Base-by-base conservation (phyloP, 1,139 yeast species). In the Arxiozyma bovina region DNA sequence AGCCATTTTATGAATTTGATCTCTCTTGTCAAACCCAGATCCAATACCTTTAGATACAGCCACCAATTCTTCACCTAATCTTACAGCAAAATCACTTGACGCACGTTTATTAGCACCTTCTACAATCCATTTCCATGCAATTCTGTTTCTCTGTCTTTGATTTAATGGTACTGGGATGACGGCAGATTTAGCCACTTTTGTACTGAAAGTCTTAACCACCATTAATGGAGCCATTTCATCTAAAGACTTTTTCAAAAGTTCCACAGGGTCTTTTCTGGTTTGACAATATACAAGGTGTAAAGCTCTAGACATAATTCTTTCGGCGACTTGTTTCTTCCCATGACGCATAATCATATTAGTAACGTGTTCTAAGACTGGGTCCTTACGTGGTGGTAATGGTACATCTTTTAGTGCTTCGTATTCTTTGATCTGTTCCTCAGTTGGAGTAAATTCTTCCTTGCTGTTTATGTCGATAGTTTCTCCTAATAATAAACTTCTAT, bases 311-410 rank as follows among this genome's bases (percentile, higher is more conserved):
- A 94, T 77, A 53, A 79, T 76, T 63, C 79, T 85, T 67, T 85
- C 86, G 1, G 99, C 97, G 53, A 78, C 75, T 53, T 89, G 81
- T 70, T 91, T 93, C 70, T 85, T 83, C 51, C 99, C 99, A 66
- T 88, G 84, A 67, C 89, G 82, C 99, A 94, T 94, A 57, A 93
- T 83, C 73, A 90, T 78, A 69, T 91, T 89, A 54, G 88, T 83
- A 63, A 93, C 80, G 62, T 87, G 87, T 53, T 84, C 83, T 53
- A 93, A 77, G 40, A 85, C 80, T 18, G 87, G 85, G 62, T 91
- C 96, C 42, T 75, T 73, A 62, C 77, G 75, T 27, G 75, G 68
- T 20, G 96, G 96, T 42, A 88, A 73, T 22, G 81, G 78, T 56
- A 76, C 73, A 47, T 73, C 76, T 54, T 77, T 74, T 55, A 85